phyloP scores from a whole-genome alignment of 768 basidiomycete species.

The Termitomyces sp. region DNA sequence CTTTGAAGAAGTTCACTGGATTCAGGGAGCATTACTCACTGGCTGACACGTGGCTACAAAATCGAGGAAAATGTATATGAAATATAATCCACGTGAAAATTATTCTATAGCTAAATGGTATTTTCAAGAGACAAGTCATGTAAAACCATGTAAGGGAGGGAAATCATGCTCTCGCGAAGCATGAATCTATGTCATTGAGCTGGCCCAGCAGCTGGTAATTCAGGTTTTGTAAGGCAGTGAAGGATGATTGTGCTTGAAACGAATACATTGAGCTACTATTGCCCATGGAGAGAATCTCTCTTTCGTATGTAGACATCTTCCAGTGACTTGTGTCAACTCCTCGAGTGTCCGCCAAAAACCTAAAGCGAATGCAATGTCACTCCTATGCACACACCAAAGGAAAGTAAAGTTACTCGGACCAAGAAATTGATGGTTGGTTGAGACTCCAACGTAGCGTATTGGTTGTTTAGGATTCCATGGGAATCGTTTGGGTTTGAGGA shows the following conservation, averaged over 20 bases:
- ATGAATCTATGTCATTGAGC: background rate
- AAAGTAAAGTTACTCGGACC: background rate
- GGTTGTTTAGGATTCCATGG: background rate
- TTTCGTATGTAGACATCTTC: background rate
- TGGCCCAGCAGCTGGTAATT: background rate
- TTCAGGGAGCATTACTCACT: no score
- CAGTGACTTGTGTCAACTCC: background rate
- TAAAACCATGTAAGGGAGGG: background rate
- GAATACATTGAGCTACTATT: background rate
- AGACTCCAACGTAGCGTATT: background rate
- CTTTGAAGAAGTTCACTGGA: no score
- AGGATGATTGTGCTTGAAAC: background rate
- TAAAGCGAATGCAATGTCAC: background rate
- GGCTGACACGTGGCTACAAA: no score
- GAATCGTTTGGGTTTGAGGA: background rate
- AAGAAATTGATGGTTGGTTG: background rate
- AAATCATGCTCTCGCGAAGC: background rate
- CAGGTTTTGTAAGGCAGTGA: background rate
- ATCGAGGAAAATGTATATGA: no score
- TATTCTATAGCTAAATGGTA: no score
- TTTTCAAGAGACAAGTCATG: no score
- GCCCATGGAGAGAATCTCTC: background rate
- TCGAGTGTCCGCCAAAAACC: background rate
- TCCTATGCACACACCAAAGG: no score
- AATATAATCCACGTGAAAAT: no score